Conservation (phyloP, 495 filamentous ascomycete species). For the Xylaria venustula region DNA sequence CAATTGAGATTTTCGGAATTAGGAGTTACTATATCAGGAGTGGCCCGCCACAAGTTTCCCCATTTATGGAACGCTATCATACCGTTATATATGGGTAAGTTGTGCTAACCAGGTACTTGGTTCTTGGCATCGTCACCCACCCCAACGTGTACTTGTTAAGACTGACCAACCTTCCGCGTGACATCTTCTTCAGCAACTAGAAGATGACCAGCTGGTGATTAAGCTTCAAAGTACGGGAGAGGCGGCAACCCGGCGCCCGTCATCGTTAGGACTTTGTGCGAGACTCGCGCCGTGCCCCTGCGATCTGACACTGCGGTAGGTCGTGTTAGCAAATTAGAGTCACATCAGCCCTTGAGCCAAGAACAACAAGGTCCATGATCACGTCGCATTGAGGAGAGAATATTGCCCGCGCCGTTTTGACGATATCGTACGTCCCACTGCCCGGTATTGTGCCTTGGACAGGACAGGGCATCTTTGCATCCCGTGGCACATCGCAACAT, state of each 20-base stretch:
- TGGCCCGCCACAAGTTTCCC: background rate
- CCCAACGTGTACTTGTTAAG: too few relatives aligned
- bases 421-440: too few relatives aligned
- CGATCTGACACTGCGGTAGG: background rate
- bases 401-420: background rate
- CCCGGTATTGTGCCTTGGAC: too few relatives aligned
- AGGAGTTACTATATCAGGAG: conserved; percentile 1
- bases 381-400: background rate
- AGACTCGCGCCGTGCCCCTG: background rate
- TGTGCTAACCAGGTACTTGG: background rate
- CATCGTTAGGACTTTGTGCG: background rate
- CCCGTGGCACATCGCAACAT: background rate
- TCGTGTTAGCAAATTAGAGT: background rate
- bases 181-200: background rate
- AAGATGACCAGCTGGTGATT: conserved; percentile 5
- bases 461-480: background rate
- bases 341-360: background rate
- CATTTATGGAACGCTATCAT: too few relatives aligned
- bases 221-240: background rate
- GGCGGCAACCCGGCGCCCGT: background rate
- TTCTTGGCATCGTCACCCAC: background rate
- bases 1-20: background rate
- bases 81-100: too few relatives aligned
- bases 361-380: background rate
- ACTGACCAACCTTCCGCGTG: background rate